These are phyloP conservation scores for Fusarium sp. DNA, from an alignment of 2,329 filamentous ascomycete species.

Conservation along the genomic window DNA sequence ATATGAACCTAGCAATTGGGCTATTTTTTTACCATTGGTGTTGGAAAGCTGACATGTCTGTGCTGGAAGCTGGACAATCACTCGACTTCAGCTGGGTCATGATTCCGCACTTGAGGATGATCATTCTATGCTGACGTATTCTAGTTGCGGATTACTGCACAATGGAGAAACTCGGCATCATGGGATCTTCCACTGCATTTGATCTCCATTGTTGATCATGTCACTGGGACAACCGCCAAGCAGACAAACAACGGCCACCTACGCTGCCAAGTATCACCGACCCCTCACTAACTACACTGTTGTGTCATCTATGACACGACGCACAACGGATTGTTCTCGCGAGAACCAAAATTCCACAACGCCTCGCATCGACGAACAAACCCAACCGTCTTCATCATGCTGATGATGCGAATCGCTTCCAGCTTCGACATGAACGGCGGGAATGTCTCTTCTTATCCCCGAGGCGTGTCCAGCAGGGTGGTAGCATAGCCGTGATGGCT, in stretches of 20 bases:
- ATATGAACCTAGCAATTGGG: not conserved
- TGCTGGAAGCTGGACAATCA: not conserved
- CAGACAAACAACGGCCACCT: not conserved
- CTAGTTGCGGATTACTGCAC: not conserved
- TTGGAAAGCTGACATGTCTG: constrained; percentile 3
- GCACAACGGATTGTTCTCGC: not conserved
- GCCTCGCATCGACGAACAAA: not conserved
- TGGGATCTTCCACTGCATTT: not conserved
- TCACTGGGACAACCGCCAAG: not conserved
- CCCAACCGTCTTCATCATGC: not conserved
- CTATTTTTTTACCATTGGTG: not conserved
- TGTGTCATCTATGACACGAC: not conserved
- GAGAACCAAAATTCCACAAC: constrained; percentile 21
- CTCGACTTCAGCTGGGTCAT: not conserved
- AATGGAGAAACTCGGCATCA: not conserved
- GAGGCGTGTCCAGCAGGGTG: not conserved
- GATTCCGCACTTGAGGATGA: not conserved
- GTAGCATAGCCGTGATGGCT: not conserved
- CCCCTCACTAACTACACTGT: not conserved
- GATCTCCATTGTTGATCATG: not conserved
- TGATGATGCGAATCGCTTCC: not conserved
- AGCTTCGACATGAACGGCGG: not conserved
- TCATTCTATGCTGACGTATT: not conserved
- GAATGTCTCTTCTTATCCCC: not conserved
- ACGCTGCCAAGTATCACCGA: not conserved